A percentile compares a stretch with the other conserved stretches of the same genome.
phyloP scores from a whole-genome alignment of 2,329 filamentous ascomycete genomes.

The Chaetomiaceae sp. region DNA sequence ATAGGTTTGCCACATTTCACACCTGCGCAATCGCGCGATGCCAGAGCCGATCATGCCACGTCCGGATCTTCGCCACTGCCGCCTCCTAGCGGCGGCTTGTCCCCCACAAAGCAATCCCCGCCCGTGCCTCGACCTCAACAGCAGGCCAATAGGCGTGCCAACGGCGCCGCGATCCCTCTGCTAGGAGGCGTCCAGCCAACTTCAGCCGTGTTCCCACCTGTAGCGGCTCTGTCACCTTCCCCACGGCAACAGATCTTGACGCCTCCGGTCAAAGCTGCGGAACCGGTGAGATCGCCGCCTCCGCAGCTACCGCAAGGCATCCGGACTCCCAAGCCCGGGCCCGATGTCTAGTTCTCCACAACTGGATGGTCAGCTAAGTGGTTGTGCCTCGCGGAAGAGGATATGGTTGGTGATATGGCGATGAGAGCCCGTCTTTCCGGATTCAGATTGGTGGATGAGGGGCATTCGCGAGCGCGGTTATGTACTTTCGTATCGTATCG shows the following conservation, averaged over 20 bases:
- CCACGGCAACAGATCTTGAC: constrained; percentile 54
- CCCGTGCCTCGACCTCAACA: constrained; percentile 33
- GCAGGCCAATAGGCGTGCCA: constrained; percentile 27
- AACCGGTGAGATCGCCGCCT: constrained; percentile 28
- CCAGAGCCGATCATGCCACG: constrained; percentile 27
- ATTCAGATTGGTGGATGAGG: neutral
- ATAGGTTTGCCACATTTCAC: constrained; percentile 34
- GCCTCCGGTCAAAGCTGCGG: constrained; percentile 54
- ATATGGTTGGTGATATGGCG: neutral
- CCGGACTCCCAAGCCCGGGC: neutral
- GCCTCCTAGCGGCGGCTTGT: constrained; percentile 45
- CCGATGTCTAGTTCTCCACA: neutral
- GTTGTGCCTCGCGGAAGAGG: neutral
- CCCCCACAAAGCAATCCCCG: constrained; percentile 50
- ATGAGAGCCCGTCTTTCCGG: neutral
- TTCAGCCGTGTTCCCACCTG: constrained; percentile 52
- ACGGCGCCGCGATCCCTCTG: constrained; percentile 23
- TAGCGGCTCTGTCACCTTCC: constrained; percentile 54
- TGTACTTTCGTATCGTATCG: neutral
- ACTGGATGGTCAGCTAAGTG: neutral
- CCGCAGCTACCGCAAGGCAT: constrained; percentile 3
- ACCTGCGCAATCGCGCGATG: constrained; percentile 24
- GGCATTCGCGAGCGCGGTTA: neutral
- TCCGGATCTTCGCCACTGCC: constrained; percentile 37
- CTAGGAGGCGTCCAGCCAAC: constrained; percentile 27